Evolutionary conservation across 371 early-diverging fungal species (phyloP).

Genomic region (Rhizopus sp.): DNA sequence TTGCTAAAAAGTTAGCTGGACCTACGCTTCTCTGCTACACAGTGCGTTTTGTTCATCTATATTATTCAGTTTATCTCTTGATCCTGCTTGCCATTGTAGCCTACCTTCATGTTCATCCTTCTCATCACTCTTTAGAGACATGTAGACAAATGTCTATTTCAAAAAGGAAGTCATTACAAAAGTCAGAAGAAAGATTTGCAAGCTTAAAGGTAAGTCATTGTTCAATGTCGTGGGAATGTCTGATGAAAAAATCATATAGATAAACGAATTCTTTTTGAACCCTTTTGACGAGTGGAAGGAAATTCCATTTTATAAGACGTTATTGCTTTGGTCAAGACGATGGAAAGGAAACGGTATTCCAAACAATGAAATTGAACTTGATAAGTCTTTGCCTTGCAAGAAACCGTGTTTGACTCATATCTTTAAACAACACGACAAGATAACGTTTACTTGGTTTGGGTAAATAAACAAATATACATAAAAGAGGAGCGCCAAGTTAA

Average conservation of each 20-base stretch:
- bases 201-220: slow-evolving; percentile 17
- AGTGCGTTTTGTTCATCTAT: neutral
- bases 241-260: neutral
- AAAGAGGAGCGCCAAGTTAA: neutral
- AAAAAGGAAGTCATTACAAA: slow-evolving; percentile 16
- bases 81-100: neutral
- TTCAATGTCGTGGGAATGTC: neutral
- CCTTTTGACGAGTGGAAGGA: slow-evolving; percentile 30
- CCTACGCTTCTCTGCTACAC: neutral
- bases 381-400: slow-evolving; percentile 42
- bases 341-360: slow-evolving; percentile 33
- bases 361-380: slow-evolving; percentile 28
- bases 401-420: slow-evolving; percentile 36
- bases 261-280: slow-evolving; percentile 19
- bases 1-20: neutral
- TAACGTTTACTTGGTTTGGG: slow-evolving; percentile 56
- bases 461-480: slow-evolving; percentile 14
- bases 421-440: slow-evolving; percentile 12
- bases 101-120: neutral
- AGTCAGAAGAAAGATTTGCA: slow-evolving; percentile 27
- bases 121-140: slow-evolving; percentile 6
- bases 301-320: slow-evolving; percentile 27
- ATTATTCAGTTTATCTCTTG: neutral
- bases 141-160: slow-evolving; percentile 8
- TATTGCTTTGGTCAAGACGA: slow-evolving; percentile 23